phyloP scores from a whole-genome alignment of 495 filamentous ascomycete genomes.

The Ramalina peruviana region DNA sequence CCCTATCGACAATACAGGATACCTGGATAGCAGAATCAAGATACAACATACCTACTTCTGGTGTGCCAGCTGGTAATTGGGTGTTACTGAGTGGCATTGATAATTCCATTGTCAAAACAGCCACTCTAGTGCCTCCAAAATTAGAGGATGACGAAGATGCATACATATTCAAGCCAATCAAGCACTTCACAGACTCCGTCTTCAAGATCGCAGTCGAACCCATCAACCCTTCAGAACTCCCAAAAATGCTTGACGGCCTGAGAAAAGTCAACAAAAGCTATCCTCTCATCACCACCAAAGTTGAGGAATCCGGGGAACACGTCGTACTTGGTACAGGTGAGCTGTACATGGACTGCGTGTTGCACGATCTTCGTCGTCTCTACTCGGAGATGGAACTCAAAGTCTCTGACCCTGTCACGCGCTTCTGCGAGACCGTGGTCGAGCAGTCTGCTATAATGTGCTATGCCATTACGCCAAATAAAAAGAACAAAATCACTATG shows the following conservation, averaged over 20 bases:
- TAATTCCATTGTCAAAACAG: constrained; percentile 96
- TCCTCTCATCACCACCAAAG: constrained; percentile 87
- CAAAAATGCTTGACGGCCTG: constrained; percentile 96
- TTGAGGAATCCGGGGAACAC: constrained; percentile 97
- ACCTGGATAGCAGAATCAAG: constrained; percentile 89
- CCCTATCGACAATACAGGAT: constrained; percentile 68
- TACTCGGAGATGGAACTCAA: constrained; percentile 99
- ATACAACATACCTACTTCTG: constrained; percentile 82
- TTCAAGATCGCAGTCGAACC: constrained; percentile 97
- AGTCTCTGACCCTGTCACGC: constrained; percentile 92
- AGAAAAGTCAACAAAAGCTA: constrained; percentile 97
- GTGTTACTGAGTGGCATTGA: constrained; percentile 83
- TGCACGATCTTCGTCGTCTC: constrained; percentile 81
- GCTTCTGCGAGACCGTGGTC: constrained; percentile 97
- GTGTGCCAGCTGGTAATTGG: constrained; percentile 92
- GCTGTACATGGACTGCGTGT: constrained; percentile 96
- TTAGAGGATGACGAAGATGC: constrained; percentile 79
- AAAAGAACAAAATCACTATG: constrained; percentile 99
- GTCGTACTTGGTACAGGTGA: constrained; percentile 90
- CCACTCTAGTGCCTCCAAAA: constrained; percentile 76
- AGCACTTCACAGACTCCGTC: constrained; percentile 93
- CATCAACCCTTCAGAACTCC: constrained; percentile 95
- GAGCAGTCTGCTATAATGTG: constrained; percentile 96
- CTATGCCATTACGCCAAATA: constrained; percentile 94
- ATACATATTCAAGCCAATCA: constrained; percentile 84